Evolutionary conservation across 768 basidiomycete genomes (phyloP), one percentile per base, ranked within the genome.

Genomic region (Tylopilus sp.): DNA sequence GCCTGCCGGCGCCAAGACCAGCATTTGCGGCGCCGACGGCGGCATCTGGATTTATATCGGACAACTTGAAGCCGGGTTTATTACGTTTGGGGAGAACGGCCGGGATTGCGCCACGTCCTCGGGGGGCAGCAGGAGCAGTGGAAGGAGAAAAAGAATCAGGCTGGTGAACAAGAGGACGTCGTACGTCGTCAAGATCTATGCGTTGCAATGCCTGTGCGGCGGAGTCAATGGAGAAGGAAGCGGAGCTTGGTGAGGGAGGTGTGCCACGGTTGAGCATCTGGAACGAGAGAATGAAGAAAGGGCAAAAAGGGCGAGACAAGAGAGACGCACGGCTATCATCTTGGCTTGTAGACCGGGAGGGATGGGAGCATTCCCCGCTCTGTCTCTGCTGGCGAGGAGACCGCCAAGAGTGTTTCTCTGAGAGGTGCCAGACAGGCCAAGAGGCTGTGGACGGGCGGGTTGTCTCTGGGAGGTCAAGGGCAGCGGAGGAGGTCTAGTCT

Each of bases 271-370:
- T 73, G 38, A 78, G 75, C 73, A 81, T 76, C 80, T 78, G 68
- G 56, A 57, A 47, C 30, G 33, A 43, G 4, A 57, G 56, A 57
- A 59, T 64, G 64, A 51, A 46, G 44, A 43, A 57, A 49, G 8
- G 13, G 15, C 4, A 17, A 22, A 3, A 18, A 17, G 17, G 10
- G n/a, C n/a, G n/a, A 4, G 40, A 23, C 1, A 12, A 20, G 30
- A 13, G 33, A 40, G 39, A 75, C 82, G 60, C 66, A 95, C 92
- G 25, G 87, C 90, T 38, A 88, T 90, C 87, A 98, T 89, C 75
- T 93, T 97, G 55, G 90, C 91, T 66, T 94, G 93, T 40, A 98
- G 78, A 41, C 82, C 79, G 0, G 94, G 91, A 0, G 95, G 95
- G 55, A 98, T 89, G 42, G 88, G 86, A 0, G 86, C 86, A 18